Conservation (phyloP, 345 rosid genomes). For the Hibiscus trionum region DNA sequence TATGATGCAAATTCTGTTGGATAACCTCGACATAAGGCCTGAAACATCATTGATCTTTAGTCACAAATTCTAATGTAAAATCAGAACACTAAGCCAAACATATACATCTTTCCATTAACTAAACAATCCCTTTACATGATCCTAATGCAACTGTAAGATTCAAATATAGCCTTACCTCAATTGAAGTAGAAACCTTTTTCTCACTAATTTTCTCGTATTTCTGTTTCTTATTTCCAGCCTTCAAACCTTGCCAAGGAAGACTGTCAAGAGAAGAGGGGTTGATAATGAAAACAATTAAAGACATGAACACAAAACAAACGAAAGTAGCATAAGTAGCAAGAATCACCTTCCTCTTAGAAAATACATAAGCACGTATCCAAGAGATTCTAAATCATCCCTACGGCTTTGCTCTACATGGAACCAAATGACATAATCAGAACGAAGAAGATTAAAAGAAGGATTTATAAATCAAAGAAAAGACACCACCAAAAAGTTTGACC, state of each 20-base stretch:
- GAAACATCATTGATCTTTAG: constrained; percentile 23
- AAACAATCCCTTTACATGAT: constrained; percentile 15
- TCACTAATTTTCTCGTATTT: constrained; percentile 96
- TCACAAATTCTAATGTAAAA: constrained; percentile 4
- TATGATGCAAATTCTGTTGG: constrained; percentile 96
- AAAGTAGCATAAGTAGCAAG: neutral
- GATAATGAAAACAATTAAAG: constrained; percentile 9
- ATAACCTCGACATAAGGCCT: constrained; percentile 89
- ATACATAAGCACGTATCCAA: constrained; percentile 95
- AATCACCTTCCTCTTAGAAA: constrained; percentile 91
- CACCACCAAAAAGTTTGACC: neutral
- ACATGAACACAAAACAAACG: neutral
- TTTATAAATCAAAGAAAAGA: neutral
- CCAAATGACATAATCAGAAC: neutral
- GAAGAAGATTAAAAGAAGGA: neutral
- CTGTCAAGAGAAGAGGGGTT: constrained; percentile 30
- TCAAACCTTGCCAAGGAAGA: constrained; percentile 99
- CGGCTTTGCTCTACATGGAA: constrained; percentile 77
- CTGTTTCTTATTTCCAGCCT: constrained; percentile 96
- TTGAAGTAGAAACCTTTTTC: constrained; percentile 87
- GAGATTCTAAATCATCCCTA: constrained; percentile 95
- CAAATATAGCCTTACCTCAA: constrained; percentile 32
- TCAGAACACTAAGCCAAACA: constrained; percentile 44
- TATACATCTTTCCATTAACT: constrained; percentile 47
- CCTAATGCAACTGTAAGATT: neutral